Percentiles rank a stretch among this genome's conserved stretches.
These are phyloP conservation scores for Colletotrichum aenigma DNA, from an alignment of 2,329 filamentous ascomycete genomes.

Conservation along the genomic window DNA sequence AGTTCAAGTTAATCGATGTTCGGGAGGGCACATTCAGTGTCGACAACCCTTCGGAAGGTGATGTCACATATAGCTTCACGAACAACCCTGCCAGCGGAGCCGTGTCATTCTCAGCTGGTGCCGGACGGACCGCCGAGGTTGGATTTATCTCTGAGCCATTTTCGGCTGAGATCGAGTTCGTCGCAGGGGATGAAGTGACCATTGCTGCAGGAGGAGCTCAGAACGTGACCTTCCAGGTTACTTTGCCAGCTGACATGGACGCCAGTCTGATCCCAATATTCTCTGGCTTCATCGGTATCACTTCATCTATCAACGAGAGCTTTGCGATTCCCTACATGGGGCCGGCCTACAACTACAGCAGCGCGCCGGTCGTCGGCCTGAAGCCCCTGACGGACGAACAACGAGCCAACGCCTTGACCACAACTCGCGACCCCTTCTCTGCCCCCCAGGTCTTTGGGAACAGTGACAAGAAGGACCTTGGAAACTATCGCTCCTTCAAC, in stretches of 20 bases:
- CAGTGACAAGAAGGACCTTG: neutral
- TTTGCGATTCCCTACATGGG: constrained; percentile 47
- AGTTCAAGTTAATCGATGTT: constrained; percentile 68
- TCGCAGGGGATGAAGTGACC: constrained; percentile 41
- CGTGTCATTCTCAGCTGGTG: constrained; percentile 49
- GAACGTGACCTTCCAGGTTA: constrained; percentile 48
- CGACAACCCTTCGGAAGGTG: constrained; percentile 52
- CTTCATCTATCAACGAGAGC: constrained; percentile 30
- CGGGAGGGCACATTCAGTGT: constrained; percentile 56
- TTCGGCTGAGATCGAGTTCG: constrained; percentile 48
- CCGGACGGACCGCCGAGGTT: neutral
- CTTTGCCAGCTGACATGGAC: constrained; percentile 39
- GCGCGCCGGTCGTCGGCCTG: constrained; percentile 32
- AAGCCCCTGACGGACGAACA: neutral
- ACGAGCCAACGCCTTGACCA: neutral
- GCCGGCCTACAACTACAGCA: constrained; percentile 37
- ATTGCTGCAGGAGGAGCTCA: constrained; percentile 44
- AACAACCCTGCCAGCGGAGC: constrained; percentile 55
- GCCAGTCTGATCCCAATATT: constrained; percentile 41
- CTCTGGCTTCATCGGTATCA: constrained; percentile 45
- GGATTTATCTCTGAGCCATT: constrained; percentile 29
- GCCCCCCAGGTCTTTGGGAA: constrained; percentile 4
- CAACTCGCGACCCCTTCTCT: neutral
- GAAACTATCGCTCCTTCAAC: neutral
- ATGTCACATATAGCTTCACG: constrained; percentile 55